Conservation (phyloP, 1,284 basidiomycete genomes). For the Ceratobasidium sp. region DNA sequence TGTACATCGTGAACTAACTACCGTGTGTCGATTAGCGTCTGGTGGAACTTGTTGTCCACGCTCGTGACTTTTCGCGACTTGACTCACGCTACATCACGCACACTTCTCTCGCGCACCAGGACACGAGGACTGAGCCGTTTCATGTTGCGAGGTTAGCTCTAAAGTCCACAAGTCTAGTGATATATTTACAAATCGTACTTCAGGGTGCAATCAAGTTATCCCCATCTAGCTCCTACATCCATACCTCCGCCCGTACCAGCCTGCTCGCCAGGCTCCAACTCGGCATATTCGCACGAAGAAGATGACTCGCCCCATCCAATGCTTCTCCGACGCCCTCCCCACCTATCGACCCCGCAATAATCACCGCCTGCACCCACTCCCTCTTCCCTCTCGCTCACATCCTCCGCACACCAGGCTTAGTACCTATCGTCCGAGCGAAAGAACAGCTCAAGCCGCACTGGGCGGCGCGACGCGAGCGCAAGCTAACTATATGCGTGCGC, state of each 20-base stretch:
- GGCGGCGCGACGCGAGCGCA: conserved; percentile 68
- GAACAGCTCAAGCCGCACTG: conserved; percentile 73
- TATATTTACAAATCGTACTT: conserved; percentile 63
- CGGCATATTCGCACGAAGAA: conserved; percentile 48
- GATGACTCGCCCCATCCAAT: conserved; percentile 47
- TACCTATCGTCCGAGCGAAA: conserved; percentile 59
- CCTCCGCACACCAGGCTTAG: conserved; percentile 7
- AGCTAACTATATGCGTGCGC: conserved; percentile 78
- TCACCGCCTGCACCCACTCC: conserved; percentile 48
- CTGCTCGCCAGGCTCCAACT: conserved; percentile 49
- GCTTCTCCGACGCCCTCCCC: conserved; percentile 27
- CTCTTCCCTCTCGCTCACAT: conserved; percentile 19
- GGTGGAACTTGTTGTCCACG: conserved; percentile 70
- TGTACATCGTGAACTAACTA: too few species aligned
- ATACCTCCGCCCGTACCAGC: conserved; percentile 27
- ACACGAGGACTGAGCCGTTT: conserved; percentile 64
- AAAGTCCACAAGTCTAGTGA: conserved; percentile 63
- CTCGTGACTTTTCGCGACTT: conserved; percentile 70
- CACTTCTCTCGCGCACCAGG: conserved; percentile 76
- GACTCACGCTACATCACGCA: conserved; percentile 73
- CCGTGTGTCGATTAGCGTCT: conserved; percentile 62
- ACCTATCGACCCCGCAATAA: background rate
- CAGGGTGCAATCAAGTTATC: conserved; percentile 56
- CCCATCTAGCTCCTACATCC: conserved; percentile 26
- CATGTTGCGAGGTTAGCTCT: conserved; percentile 64